Evolutionary conservation across 345 rosid species (phyloP).

Genomic region (Physaria fendleri): DNA sequence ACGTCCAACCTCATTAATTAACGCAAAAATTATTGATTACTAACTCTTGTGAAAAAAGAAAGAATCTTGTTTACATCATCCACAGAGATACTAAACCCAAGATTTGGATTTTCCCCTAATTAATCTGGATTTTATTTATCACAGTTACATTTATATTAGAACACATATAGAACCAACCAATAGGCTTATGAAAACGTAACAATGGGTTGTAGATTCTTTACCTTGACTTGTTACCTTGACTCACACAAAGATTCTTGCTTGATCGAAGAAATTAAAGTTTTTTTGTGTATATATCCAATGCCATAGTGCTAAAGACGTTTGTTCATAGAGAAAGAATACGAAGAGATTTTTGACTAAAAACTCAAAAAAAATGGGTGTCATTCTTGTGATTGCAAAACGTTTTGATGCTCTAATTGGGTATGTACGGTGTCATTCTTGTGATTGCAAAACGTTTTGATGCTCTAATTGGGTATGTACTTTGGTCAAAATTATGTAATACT

Average conservation of each 20-base stretch:
- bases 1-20: constrained; percentile 16
- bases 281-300: constrained; percentile 21
- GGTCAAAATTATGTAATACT: not conserved
- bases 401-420: constrained; percentile 66
- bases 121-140: not conserved
- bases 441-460: constrained; percentile 59
- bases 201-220: constrained; percentile 25
- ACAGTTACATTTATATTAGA: not conserved
- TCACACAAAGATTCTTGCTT: constrained; percentile 26
- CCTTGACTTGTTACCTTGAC: constrained; percentile 18
- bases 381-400: constrained; percentile 44
- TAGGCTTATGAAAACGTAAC: constrained; percentile 15
- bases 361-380: constrained; percentile 48
- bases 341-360: not conserved
- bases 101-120: constrained; percentile 21
- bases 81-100: constrained; percentile 17
- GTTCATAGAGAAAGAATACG: constrained; percentile 19
- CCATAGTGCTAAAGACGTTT: constrained; percentile 31
- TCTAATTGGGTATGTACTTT: too few relatives aligned
- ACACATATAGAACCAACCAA: not conserved
- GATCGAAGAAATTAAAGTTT: not conserved
- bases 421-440: constrained; percentile 44
- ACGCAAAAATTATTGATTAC: not conserved
- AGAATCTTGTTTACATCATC: constrained; percentile 6
- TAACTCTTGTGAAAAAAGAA: constrained; percentile 19